Evolutionary conservation across 2,329 filamentous ascomycete genomes (phyloP).

Genomic region (Graphilbum ipis-grandicollis): DNA sequence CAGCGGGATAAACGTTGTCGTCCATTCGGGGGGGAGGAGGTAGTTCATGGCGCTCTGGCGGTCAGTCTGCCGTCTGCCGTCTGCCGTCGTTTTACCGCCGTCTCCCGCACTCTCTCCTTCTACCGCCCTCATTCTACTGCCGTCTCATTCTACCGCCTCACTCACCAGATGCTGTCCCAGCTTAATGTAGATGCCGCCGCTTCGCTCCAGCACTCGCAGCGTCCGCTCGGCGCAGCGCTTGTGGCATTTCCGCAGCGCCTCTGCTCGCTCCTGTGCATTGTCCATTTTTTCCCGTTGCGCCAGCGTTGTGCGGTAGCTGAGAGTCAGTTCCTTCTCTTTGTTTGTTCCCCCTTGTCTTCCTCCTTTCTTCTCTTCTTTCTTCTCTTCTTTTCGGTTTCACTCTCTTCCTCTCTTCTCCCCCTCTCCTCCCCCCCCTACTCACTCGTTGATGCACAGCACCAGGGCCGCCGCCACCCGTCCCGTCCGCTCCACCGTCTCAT

Average conservation of each 20-base stretch:
- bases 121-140: too few relatives aligned
- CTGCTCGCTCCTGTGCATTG: conserved; percentile 46
- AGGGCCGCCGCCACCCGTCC: conserved; percentile 62
- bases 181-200: conserved; percentile 97
- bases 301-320: conserved; percentile 76
- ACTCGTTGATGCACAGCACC: conserved; percentile 80
- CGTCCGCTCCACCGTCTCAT: conserved; percentile 58
- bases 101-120: too few relatives aligned
- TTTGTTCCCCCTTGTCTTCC: too few relatives aligned
- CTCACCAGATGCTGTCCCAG: conserved; percentile 75
- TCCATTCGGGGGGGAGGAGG: conserved; percentile 81
- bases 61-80: too few relatives aligned
- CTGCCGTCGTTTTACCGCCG: too few relatives aligned
- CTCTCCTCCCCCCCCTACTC: too few relatives aligned
- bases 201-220: conserved; percentile 74
- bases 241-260: conserved; percentile 67
- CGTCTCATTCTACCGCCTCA: too few relatives aligned
- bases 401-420: too few relatives aligned
- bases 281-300: conserved; percentile 47
- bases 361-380: too few relatives aligned
- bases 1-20: conserved; percentile 82
- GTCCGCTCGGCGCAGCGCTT: conserved; percentile 84
- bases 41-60: conserved; percentile 80
- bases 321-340: neutral
- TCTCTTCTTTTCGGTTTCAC: too few relatives aligned